These are phyloP conservation scores for Neurospora sp. DNA, from an alignment of 495 filamentous ascomycete genomes.

Conservation along the genomic window DNA sequence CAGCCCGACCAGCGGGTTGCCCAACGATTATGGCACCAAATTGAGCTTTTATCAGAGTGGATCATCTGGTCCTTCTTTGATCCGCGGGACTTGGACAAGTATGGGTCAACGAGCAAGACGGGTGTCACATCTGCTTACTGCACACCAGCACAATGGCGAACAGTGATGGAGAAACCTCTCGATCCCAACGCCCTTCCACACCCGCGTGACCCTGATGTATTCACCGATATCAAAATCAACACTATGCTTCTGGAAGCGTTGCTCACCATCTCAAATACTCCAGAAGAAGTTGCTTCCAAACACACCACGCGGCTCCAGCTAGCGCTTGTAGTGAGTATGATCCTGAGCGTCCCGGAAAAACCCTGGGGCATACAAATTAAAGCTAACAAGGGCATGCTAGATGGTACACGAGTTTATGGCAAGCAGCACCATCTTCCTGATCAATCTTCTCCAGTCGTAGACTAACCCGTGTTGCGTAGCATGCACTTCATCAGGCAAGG, in stretches of 20 bases:
- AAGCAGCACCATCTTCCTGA: background rate
- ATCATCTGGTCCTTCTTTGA: background rate
- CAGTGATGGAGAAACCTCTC: background rate
- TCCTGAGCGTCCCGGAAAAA: background rate
- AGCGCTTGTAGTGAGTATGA: background rate
- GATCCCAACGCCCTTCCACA: background rate
- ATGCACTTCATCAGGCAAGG: background rate
- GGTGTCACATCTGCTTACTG: background rate
- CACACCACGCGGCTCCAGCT: background rate
- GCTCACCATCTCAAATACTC: background rate
- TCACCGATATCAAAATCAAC: background rate
- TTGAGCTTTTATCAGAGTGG: background rate
- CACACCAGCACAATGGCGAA: background rate
- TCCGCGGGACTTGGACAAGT: background rate
- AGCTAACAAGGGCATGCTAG: background rate
- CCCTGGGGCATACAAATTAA: background rate
- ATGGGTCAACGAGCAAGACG: background rate
- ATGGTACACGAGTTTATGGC: background rate
- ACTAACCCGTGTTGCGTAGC: background rate
- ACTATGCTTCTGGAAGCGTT: background rate
- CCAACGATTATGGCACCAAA: background rate
- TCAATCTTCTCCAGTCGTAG: background rate
- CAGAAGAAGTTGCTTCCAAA: background rate
- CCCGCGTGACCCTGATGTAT: background rate
- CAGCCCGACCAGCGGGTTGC: background rate